Conservation (phyloP, 345 rosid species). For the Euphorbia pulcherrima region DNA sequence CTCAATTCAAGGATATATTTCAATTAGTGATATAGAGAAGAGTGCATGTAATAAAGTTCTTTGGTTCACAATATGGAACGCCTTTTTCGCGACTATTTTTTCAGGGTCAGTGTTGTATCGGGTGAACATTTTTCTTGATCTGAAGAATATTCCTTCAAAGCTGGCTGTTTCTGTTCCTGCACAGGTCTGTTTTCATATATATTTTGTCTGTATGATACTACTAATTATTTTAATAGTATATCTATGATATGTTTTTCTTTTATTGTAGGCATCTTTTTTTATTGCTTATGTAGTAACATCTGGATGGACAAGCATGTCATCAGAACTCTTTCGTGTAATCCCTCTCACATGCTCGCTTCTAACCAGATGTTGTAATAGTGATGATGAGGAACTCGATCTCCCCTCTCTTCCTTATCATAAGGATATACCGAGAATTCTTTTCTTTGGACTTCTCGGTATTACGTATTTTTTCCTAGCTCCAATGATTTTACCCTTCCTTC, state of each 20-base stretch:
- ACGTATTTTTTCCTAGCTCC: constrained; percentile 95
- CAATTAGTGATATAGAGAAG: constrained; percentile 74
- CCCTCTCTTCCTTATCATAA: constrained; percentile 75
- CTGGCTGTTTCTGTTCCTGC: constrained; percentile 87
- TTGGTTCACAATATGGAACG: constrained; percentile 94
- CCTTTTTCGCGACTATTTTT: constrained; percentile 87
- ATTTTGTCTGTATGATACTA: background rate
- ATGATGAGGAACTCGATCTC: constrained; percentile 55
- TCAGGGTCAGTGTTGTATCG: constrained; percentile 71
- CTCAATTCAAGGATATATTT: constrained; percentile 82
- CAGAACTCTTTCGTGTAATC: constrained; percentile 80
- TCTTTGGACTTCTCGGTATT: constrained; percentile 85
- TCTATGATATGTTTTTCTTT: constrained; percentile 14
- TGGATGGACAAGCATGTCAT: constrained; percentile 85
- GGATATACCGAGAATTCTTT: constrained; percentile 80
- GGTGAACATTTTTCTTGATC: constrained; percentile 65
- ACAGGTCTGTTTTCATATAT: constrained; percentile 44
- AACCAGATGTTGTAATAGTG: constrained; percentile 45
- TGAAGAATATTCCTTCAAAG: constrained; percentile 63
- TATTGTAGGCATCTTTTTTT: constrained; percentile 79
- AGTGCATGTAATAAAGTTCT: constrained; percentile 93
- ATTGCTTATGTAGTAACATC: constrained; percentile 92
- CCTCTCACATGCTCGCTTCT: constrained; percentile 57
- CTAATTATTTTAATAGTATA: background rate
- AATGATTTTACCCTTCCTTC: constrained; percentile 82